Conservation (phyloP, 805 yeast genomes). For the Wickerhamiella brachini region DNA sequence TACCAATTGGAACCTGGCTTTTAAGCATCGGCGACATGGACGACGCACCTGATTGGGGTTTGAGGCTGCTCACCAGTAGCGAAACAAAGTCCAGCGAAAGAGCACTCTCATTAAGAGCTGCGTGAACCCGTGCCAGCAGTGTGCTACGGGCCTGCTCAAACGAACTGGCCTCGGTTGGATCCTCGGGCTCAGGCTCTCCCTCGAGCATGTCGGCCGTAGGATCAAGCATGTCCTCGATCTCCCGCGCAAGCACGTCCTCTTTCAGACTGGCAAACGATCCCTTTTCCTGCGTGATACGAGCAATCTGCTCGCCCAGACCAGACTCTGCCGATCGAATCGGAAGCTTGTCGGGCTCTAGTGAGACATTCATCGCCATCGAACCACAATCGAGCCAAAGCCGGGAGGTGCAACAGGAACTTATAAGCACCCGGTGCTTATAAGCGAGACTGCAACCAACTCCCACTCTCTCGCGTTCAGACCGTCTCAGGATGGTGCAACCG, state of each 20-base stretch:
- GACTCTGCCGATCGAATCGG: conserved; percentile 1
- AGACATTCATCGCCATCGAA: conserved; percentile 11
- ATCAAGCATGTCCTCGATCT: conserved; percentile 25
- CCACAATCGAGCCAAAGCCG: not conserved
- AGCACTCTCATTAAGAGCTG: conserved; percentile 81
- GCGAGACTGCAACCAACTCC: not conserved
- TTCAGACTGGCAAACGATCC: conserved; percentile 46
- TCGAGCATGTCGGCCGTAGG: not conserved
- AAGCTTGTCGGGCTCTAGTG: conserved; percentile 13
- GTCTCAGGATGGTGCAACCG: not conserved
- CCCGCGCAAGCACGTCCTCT: conserved; percentile 38
- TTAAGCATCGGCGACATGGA: conserved; percentile 43
- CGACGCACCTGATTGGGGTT: conserved; percentile 75
- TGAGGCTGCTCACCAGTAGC: conserved; percentile 57
- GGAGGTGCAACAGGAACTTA: too few relatives aligned
- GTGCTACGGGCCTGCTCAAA: conserved; percentile 19
- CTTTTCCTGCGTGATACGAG: conserved; percentile 44
- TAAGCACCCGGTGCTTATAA: too few relatives aligned
- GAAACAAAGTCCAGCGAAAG: conserved; percentile 79
- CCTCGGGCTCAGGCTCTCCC: not conserved
- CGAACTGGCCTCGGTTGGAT: conserved; percentile 1
- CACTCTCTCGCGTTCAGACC: too few relatives aligned
- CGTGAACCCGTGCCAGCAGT: conserved; percentile 21
- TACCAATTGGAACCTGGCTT: conserved; percentile 15
- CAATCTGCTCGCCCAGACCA: conserved; percentile 31